Percentiles rank a stretch among this genome's conserved stretches.
Evolutionary conservation across 441 rosid genomes (phyloP).

Genomic region (Populus hybrid): DNA sequence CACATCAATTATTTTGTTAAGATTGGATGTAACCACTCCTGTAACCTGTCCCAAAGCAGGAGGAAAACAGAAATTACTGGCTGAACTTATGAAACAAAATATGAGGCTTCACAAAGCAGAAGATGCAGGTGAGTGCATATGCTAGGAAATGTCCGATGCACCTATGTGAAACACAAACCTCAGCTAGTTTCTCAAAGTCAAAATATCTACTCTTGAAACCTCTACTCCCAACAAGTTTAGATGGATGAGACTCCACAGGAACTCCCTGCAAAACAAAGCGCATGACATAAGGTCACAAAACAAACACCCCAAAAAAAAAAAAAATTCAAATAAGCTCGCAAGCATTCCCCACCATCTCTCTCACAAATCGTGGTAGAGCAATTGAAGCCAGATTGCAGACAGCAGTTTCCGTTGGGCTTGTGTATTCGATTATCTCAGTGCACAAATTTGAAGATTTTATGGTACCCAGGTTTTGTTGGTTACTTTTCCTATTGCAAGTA

Average conservation of each 20-base stretch:
- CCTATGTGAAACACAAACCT: constrained; percentile 43
- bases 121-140: background rate
- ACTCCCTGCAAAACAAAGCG: constrained; percentile 45
- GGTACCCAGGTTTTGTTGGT: constrained; percentile 92
- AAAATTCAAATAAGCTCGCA: background rate
- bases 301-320: constrained; percentile 3
- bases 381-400: constrained; percentile 93
- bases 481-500: constrained; percentile 79
- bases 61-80: background rate
- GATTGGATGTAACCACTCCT: constrained; percentile 61
- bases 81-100: constrained; percentile 2
- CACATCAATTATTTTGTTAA: constrained; percentile 83
- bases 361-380: constrained; percentile 78
- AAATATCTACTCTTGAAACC: constrained; percentile 66
- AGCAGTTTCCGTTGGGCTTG: constrained; percentile 90
- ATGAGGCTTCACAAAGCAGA: background rate
- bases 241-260: constrained; percentile 67
- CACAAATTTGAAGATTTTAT: constrained; percentile 91
- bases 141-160: background rate
- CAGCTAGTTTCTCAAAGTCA: constrained; percentile 81
- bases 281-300: background rate
- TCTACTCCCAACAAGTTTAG: constrained; percentile 78
- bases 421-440: constrained; percentile 83
- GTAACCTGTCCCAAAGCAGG: constrained; percentile 51
- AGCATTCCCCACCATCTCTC: constrained; percentile 53